phyloP scores from a whole-genome alignment of 176 grass and related monocot species.

The Rhynchospora pubera region DNA sequence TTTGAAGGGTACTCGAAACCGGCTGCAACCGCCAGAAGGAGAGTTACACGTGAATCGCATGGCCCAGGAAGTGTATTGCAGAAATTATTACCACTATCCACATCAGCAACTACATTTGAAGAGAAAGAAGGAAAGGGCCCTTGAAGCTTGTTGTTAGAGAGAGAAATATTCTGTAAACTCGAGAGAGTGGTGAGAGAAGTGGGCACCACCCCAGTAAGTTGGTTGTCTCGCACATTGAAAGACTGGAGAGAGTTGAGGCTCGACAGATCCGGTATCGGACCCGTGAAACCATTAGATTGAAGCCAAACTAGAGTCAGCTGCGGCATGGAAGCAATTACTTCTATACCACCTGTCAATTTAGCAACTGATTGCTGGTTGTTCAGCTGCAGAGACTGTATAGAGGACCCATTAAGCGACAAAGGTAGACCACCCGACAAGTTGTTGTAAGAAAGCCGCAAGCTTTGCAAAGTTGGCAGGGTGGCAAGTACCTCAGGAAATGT shows the following conservation, averaged over 20 bases:
- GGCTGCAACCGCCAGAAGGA: slow-evolving; percentile 54
- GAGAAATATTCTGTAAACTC: slow-evolving; percentile 31
- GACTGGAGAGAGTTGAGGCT: slow-evolving; percentile 33
- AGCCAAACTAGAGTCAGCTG: slow-evolving; percentile 48
- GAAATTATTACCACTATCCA: slow-evolving; percentile 47
- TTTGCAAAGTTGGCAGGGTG: slow-evolving; percentile 34
- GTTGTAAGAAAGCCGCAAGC: slow-evolving; percentile 62
- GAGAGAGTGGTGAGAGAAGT: slow-evolving; percentile 28
- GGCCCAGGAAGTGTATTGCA: slow-evolving; percentile 31
- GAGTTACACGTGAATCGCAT: slow-evolving; percentile 39
- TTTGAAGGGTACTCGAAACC: slow-evolving; percentile 64
- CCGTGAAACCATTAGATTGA: slow-evolving; percentile 69
- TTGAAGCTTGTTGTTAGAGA: slow-evolving; percentile 79
- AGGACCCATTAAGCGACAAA: slow-evolving; percentile 18
- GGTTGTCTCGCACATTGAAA: slow-evolving; percentile 77
- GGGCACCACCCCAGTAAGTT: slow-evolving; percentile 54
- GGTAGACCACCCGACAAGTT: slow-evolving; percentile 48
- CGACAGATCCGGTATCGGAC: slow-evolving; percentile 62
- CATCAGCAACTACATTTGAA: slow-evolving; percentile 10
- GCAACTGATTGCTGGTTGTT: slow-evolving; percentile 52
- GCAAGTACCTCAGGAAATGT: slow-evolving; percentile 44
- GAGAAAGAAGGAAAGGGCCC: slow-evolving; percentile 44
- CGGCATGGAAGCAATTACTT: slow-evolving; percentile 43
- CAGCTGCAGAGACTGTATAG: slow-evolving; percentile 49
- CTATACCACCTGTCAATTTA: slow-evolving; percentile 56